Base-by-base conservation (phyloP, 257 asterid genomes). In the Lantana camara region DNA sequence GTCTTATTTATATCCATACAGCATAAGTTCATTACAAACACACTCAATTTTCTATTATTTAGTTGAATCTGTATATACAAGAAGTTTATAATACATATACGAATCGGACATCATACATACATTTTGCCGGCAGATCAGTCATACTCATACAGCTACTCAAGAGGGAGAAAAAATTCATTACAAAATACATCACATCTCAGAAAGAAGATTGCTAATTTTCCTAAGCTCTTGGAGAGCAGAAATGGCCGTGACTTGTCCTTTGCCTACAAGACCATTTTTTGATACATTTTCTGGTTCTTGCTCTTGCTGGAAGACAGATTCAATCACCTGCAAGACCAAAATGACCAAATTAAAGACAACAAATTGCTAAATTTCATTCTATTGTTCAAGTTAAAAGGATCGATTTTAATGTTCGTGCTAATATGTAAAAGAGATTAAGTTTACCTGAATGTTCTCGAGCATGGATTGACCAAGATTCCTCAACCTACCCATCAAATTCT, bases 151-250 rank as follows among this genome's bases (percentile, higher is more conserved):
- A n/a, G 54, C 71, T 57, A 47, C 67, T 64, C 19, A 6, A 13
- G 32, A 51, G n/a, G 15, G 9, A 3, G 35, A 58, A 29, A 46
- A 27, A 27, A 27, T 27, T 65, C 21, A 24, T 52, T 77, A 73
- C 69, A 60, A 38, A 67, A 54, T 52, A 75, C 86, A 79, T 85
- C 83, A 87, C 96, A 89, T 83, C 72, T 85, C 95, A 11, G 91
- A 87, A 34, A 92, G 74, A 59, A 92, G 73, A 63, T 82, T 76
- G 85, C 98, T 82, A 66, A 92, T 92, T 72, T 85, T 92, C 70
- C 91, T 77, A 67, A 92, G 98, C 83, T 92, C 97, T 64, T 81
- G 80, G 38, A 92, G 83, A 15, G 98, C 98, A 3, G 88, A 57
- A 85, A 82, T 76, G 65, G 97, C 95, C 17, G 91, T 76, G 45